Conservation (phyloP, 139 green algal species). For the Closterium sp. region DNA sequence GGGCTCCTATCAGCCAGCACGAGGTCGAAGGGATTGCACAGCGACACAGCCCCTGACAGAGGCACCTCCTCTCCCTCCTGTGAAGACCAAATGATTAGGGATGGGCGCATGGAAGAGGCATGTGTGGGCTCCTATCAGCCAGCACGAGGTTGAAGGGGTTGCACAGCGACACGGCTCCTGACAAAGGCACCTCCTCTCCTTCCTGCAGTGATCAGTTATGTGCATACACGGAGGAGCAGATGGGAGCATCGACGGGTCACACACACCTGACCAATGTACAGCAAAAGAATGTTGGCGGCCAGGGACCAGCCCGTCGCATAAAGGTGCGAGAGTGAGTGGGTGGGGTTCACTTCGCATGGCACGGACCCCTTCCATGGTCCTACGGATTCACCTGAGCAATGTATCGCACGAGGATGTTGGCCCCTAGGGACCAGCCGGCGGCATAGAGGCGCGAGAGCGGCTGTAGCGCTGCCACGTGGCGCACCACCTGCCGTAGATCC, state of each 20-base stretch:
- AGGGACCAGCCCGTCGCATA: slow-evolving; percentile 87
- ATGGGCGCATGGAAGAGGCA: background rate
- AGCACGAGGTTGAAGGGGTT: too few relatives aligned
- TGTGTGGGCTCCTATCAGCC: too few relatives aligned
- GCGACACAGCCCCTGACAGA: slow-evolving; percentile 73
- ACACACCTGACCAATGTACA: slow-evolving; percentile 58
- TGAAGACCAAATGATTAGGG: background rate
- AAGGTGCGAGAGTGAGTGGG: slow-evolving; percentile 53
- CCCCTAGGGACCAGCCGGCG: slow-evolving; percentile 87
- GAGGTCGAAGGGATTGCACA: slow-evolving; percentile 95
- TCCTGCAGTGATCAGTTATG: slow-evolving; percentile 57
- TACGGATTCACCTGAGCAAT: slow-evolving; percentile 89
- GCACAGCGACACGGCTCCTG: slow-evolving; percentile 82
- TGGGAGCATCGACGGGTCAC: background rate
- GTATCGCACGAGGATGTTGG: slow-evolving; percentile 89
- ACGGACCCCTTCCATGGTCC: slow-evolving; percentile 70
- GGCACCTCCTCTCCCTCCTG: slow-evolving; percentile 70
- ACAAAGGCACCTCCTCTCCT: slow-evolving; percentile 63
- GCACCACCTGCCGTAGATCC: slow-evolving; percentile 71
- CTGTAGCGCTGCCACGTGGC: slow-evolving; percentile 51
- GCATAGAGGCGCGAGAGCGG: slow-evolving; percentile 63
- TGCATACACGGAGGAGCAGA: background rate
- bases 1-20: slow-evolving; percentile 69
- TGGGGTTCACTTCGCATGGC: slow-evolving; percentile 50
- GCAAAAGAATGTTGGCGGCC: slow-evolving; percentile 89